Percentiles rank a stretch among this genome's conserved stretches.
Conservation (phyloP, 768 basidiomycete genomes). For the Rubroboletus pulcherrimus region DNA sequence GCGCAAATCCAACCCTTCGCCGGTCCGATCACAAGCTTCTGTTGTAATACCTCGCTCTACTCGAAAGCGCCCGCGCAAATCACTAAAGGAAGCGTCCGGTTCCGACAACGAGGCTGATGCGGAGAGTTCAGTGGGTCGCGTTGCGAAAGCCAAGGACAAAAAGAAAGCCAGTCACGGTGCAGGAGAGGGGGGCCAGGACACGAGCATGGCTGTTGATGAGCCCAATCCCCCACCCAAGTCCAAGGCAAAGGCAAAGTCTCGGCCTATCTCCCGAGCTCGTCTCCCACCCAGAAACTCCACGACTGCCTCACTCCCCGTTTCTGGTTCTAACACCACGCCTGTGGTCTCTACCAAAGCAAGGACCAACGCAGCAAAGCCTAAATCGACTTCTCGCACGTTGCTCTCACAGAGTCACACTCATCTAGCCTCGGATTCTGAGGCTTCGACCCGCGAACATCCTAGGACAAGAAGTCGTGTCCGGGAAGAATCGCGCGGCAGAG, state of each 20-base stretch:
- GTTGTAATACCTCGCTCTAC: conserved; percentile 5
- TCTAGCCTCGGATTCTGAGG: conserved; percentile 22
- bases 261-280: conserved; percentile 7
- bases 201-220: conserved; percentile 10
- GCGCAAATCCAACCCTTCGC: conserved; percentile 25
- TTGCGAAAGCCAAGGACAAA: conserved; percentile 8
- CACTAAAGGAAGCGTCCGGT: conserved; percentile 15
- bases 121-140: conserved; percentile 5
- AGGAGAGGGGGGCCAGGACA: background rate
- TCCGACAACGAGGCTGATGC: conserved; percentile 20
- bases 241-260: conserved; percentile 12
- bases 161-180: background rate
- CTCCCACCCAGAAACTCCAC: conserved; percentile 8
- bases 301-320: background rate
- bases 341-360: conserved; percentile 1
- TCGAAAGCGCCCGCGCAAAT: conserved; percentile 26
- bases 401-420: conserved; percentile 21
- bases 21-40: conserved; percentile 19
- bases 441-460: conserved; percentile 14
- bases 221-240: conserved; percentile 8
- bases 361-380: conserved; percentile 6
- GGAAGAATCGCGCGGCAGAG: conserved; percentile 21
- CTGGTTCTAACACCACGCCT: background rate
- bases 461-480: conserved; percentile 24
- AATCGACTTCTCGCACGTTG: conserved; percentile 15